Evolutionary conservation across 2,329 filamentous ascomycete genomes (phyloP).

Genomic region (Fusarium transvaalense): DNA sequence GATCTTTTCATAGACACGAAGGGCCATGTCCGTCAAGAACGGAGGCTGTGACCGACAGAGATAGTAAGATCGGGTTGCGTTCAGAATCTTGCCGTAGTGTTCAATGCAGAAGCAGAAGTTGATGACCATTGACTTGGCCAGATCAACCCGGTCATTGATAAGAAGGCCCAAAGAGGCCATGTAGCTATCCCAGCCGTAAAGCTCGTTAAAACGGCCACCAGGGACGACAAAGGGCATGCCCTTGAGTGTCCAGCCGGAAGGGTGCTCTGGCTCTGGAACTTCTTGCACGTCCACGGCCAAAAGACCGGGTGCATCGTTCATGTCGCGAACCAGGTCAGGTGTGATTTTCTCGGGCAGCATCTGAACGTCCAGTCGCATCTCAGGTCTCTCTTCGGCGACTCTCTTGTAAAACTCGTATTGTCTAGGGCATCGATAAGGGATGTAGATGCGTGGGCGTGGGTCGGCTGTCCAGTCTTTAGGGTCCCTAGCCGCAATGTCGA

Average conservation of each 20-base stretch:
- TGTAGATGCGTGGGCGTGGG: conserved; percentile 90
- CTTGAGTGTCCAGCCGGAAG: conserved; percentile 76
- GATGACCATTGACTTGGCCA: conserved; percentile 93
- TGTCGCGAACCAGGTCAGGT: conserved; percentile 80
- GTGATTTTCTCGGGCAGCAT: conserved; percentile 82
- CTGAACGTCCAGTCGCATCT: conserved; percentile 88
- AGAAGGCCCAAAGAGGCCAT: conserved; percentile 95
- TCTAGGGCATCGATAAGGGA: conserved; percentile 85
- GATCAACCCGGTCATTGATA: conserved; percentile 83
- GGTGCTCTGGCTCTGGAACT: conserved; percentile 67
- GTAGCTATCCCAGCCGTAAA: conserved; percentile 99
- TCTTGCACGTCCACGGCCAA: conserved; percentile 92
- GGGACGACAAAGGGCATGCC: conserved; percentile 97
- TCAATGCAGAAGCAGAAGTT: conserved; percentile 99
- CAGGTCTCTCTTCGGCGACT: conserved; percentile 81
- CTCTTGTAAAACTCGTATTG: conserved; percentile 91
- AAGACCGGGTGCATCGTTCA: conserved; percentile 90
- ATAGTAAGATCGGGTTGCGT: conserved; percentile 97
- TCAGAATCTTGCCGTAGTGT: conserved; percentile 98
- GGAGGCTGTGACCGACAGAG: conserved; percentile 93
- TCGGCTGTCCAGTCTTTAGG: conserved; percentile 96
- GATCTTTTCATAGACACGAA: conserved; percentile 93
- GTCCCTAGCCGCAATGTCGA: conserved; percentile 87
- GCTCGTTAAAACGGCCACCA: conserved; percentile 95
- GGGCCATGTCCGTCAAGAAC: conserved; percentile 96